phyloP scores from a whole-genome alignment of 805 yeast species.

The Candida namnaoensis region DNA sequence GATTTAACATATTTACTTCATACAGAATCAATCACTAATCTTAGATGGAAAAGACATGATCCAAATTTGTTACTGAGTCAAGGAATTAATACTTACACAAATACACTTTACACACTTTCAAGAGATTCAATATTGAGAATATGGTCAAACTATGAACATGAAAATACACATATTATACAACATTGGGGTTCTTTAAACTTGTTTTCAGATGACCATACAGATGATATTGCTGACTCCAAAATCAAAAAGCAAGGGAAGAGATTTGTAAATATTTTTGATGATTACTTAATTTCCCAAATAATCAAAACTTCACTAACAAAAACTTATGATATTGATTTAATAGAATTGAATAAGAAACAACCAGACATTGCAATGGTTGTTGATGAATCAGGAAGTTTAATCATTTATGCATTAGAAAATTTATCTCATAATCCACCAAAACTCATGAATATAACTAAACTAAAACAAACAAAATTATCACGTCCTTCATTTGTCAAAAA shows the following conservation, averaged over 20 bases:
- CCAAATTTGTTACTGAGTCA: conserved; percentile 14
- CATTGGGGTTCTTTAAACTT: conserved; percentile 44
- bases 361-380: conserved; percentile 35
- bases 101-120: conserved; percentile 57
- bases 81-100: conserved; percentile 25
- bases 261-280: conserved; percentile 33
- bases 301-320: conserved; percentile 6
- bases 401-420: conserved; percentile 39
- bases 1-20: conserved; percentile 66
- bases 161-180: conserved; percentile 46
- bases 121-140: conserved; percentile 51
- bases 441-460: conserved; percentile 30
- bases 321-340: conserved; percentile 14
- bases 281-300: conserved; percentile 22
- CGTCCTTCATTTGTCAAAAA: conserved; percentile 18
- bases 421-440: conserved; percentile 48
- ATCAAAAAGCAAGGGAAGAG: conserved; percentile 9
- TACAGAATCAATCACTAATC: conserved; percentile 42
- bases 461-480: conserved; percentile 19
- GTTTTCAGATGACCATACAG: conserved; percentile 2
- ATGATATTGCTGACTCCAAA: neutral
- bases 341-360: conserved; percentile 18
- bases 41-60: conserved; percentile 47
- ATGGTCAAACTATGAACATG: conserved; percentile 61
- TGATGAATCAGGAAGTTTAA: conserved; percentile 30